Percentiles rank a stretch among this genome's conserved stretches.
Conservation (phyloP, 768 basidiomycete species). For the Suillus variegatus region DNA sequence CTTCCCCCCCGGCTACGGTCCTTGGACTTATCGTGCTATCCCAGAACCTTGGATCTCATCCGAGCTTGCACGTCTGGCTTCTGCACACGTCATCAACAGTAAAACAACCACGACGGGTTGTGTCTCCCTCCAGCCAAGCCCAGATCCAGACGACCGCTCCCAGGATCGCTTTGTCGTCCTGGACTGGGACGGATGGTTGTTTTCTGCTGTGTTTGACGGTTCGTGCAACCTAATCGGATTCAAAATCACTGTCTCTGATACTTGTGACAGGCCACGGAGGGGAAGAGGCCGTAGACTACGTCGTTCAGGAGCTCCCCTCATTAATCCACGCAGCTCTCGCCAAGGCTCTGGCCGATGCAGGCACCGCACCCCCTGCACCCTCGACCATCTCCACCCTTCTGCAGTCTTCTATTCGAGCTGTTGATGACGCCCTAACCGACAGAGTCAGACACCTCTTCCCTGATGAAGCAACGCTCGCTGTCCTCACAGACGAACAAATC, state of each 20-base stretch:
- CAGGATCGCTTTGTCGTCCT: constrained; percentile 49
- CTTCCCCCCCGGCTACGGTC: constrained; percentile 14
- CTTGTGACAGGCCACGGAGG: constrained; percentile 43
- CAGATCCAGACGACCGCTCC: constrained; percentile 37
- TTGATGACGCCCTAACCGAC: constrained; percentile 40
- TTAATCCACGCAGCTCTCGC: constrained; percentile 32
- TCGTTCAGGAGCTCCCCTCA: constrained; percentile 33
- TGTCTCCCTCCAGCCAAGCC: constrained; percentile 50
- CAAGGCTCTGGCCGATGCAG: constrained; percentile 13
- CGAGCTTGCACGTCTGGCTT: constrained; percentile 42
- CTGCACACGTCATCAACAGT: constrained; percentile 25
- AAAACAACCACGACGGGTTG: constrained; percentile 34
- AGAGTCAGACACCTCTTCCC: constrained; percentile 47
- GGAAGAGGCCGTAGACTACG: constrained; percentile 47
- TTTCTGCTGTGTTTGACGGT: constrained; percentile 53
- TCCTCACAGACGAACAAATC: constrained; percentile 43
- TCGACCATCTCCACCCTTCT: constrained; percentile 35
- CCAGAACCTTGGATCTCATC: constrained; percentile 42
- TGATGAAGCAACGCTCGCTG: constrained; percentile 26
- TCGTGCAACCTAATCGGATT: constrained; percentile 10
- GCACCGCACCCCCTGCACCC: constrained; percentile 7
- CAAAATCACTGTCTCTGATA: constrained; percentile 6
- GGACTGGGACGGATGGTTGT: constrained; percentile 45
- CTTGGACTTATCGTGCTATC: constrained; percentile 31
- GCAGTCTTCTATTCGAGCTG: constrained; percentile 33